These are phyloP conservation scores for Nicotiana obtusifolia DNA, from an alignment of 257 asterid genomes.

Conservation along the genomic window DNA sequence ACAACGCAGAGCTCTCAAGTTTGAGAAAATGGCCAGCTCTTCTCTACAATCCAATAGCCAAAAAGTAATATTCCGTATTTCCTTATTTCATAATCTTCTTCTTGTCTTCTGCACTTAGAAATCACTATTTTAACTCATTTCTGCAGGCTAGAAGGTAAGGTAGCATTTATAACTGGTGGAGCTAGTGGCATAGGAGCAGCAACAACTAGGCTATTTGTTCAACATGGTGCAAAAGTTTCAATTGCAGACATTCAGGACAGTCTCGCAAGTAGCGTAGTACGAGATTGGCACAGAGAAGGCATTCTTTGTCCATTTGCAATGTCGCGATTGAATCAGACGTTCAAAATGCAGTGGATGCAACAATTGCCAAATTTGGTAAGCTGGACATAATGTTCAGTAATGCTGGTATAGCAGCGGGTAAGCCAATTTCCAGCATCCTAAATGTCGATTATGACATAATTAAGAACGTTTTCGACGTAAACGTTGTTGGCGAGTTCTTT, in stretches of 20 bases:
- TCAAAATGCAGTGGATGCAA: not conserved
- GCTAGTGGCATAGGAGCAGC: not conserved
- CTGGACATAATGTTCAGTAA: constrained; percentile 13
- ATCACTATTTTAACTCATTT: not conserved
- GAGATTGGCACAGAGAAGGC: not conserved
- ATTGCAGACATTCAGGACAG: not conserved
- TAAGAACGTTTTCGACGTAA: not conserved
- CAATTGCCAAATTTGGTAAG: not conserved
- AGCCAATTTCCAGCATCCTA: not conserved
- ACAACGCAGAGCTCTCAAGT: not conserved
- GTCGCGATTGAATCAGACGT: constrained; percentile 2
- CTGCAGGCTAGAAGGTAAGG: not conserved
- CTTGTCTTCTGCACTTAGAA: not conserved
- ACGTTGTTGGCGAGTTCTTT: not conserved
- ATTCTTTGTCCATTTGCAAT: not conserved
- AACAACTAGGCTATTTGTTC: not conserved
- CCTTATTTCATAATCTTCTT: too few species aligned
- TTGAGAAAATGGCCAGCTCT: not conserved
- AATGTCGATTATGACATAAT: not conserved
- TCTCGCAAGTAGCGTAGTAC: not conserved
- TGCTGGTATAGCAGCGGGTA: not conserved
- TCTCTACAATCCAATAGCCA: not conserved
- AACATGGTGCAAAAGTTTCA: not conserved
- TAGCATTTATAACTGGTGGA: not conserved
- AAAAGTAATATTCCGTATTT: not conserved